Conservation (phyloP, 768 basidiomycete species). For the Amanita jacksonii region DNA sequence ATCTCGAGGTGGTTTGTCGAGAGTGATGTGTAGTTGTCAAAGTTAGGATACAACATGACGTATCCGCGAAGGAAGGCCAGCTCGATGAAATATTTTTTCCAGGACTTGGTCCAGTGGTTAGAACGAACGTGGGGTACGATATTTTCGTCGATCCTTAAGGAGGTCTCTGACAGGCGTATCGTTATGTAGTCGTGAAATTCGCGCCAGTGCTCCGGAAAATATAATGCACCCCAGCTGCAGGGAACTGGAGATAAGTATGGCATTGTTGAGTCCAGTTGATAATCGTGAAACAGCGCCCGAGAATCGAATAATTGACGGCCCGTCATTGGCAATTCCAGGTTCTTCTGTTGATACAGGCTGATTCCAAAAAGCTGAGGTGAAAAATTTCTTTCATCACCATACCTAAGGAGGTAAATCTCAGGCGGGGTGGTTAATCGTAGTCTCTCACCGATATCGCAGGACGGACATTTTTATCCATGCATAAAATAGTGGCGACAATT, state of each 20-base stretch:
- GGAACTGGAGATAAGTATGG: constrained; percentile 85
- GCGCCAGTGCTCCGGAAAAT: constrained; percentile 84
- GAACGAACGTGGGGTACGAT: constrained; percentile 74
- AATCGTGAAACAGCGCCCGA: constrained; percentile 40
- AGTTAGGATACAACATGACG: constrained; percentile 88
- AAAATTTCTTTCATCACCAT: constrained; percentile 33
- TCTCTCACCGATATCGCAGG: constrained; percentile 58
- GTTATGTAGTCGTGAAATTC: constrained; percentile 77
- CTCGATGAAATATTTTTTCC: constrained; percentile 90
- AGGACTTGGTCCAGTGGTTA: constrained; percentile 71
- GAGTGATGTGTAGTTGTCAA: constrained; percentile 54
- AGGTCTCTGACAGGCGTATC: constrained; percentile 50
- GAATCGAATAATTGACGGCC: constrained; percentile 67
- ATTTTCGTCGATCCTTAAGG: constrained; percentile 27
- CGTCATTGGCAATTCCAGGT: constrained; percentile 57
- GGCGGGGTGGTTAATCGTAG: neutral
- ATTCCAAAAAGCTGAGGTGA: constrained; percentile 60
- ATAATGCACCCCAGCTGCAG: constrained; percentile 88
- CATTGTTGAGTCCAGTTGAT: constrained; percentile 33
- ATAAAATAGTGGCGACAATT: constrained; percentile 77
- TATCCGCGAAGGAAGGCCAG: constrained; percentile 74
- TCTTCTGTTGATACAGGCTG: constrained; percentile 82
- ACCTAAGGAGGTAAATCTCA: constrained; percentile 28
- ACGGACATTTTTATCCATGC: constrained; percentile 80
- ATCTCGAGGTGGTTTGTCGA: constrained; percentile 89